Evolutionary conservation across 2,329 filamentous ascomycete genomes (phyloP), one percentile per base, ranked within the genome.

Genomic region (Xylaria polymorpha): DNA sequence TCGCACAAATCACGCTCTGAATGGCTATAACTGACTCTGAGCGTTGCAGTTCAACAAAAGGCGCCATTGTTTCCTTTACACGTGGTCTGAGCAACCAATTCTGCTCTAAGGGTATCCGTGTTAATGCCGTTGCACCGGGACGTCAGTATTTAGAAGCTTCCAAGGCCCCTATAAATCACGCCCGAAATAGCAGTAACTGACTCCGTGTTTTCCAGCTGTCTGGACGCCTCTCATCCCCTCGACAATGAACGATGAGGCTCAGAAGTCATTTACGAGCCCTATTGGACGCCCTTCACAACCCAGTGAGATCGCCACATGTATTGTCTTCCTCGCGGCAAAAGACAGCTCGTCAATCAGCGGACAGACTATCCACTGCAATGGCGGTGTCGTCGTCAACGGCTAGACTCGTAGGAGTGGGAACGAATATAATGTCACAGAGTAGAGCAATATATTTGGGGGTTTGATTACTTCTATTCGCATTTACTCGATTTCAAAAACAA

Each of bases 241-340:
- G 0, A 94, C 91, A 0, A 94, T 94, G 91, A 87, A 83, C 63
- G 84, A 89, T 2, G 83, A 90, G 71, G 91, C 91, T 0, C 88
- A 93, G 80, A 88, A 93, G 80, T 82, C 91, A 69, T 95, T 95
- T 79, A 87, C 85, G 1, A 86, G 86, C 25, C 93, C 92, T 0
- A 93, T 96, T 83, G 92, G 92, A 4, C 84, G 93, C 22, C 92
- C 92, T 0, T 90, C 88, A 2, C 93, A 96, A 80, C 93, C 92
- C 1, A 92, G 88, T 65, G 93, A 97, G 84, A 91, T 96, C 70
- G 93, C 92, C 0, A 91, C 92, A 0, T 93, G 91, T 75, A 92
- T 94, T 66, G 92, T 96, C 4, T 96, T 96, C 80, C 82, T 97
- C 72, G 93, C 93, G 0, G 91, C 89, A 61, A 83, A 85, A 68